These are phyloP conservation scores for Pseudogymnoascus sp. DNA, from an alignment of 2,329 filamentous ascomycete genomes.

Conservation along the genomic window DNA sequence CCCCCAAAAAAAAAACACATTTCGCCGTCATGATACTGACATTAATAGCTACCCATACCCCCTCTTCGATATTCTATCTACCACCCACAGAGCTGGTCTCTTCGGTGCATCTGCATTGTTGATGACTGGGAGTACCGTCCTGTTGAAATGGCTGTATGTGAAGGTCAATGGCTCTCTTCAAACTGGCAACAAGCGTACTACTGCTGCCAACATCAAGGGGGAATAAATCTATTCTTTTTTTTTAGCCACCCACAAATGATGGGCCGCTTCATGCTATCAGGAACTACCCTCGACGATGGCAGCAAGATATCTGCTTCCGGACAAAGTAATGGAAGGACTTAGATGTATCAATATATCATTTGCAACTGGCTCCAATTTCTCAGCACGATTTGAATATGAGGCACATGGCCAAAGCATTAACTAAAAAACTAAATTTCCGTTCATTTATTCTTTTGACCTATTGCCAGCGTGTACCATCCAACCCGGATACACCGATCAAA, in stretches of 20 bases:
- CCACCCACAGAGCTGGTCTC: conserved; percentile 55
- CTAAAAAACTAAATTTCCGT: conserved; percentile 6
- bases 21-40: not conserved
- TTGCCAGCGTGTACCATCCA: conserved; percentile 7
- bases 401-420: not conserved
- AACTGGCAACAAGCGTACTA: conserved; percentile 29
- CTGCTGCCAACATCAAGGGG: conserved; percentile 21
- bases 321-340: not conserved
- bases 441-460: conserved; percentile 8
- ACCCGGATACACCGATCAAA: conserved; percentile 8
- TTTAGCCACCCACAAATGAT: not conserved
- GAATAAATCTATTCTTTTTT: conserved; percentile 14
- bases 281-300: not conserved
- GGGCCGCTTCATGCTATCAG: not conserved
- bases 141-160: conserved; percentile 63
- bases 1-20: conserved; percentile 24
- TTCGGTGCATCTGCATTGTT: conserved; percentile 62
- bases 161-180: conserved; percentile 49
- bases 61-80: conserved; percentile 62
- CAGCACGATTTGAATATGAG: not conserved
- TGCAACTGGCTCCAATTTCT: not conserved
- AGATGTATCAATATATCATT: conserved; percentile 5
- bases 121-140: conserved; percentile 62
- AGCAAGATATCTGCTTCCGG: not conserved
- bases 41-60: conserved; percentile 73